phyloP scores from a whole-genome alignment of 306 rosid genomes.

The Fragaria iinumae region DNA sequence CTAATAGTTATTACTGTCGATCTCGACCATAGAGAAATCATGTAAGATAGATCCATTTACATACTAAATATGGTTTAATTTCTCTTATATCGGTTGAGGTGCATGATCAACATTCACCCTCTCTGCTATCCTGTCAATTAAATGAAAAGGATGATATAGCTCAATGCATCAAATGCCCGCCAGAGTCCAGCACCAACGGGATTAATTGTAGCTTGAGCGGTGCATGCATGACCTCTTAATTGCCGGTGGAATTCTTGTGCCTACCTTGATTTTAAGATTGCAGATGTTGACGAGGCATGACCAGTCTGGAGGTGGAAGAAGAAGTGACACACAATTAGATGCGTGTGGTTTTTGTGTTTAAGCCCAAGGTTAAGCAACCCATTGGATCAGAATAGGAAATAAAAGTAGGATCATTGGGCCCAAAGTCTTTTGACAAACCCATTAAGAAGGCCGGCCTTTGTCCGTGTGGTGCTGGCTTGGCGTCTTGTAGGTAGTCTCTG shows the following conservation, averaged over 20 bases:
- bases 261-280: neutral
- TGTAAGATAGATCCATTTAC: neutral
- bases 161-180: neutral
- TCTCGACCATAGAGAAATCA: neutral
- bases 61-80: neutral
- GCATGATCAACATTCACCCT: constrained; percentile 17
- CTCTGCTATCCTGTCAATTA: constrained; percentile 11
- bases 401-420: neutral
- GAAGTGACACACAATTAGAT: no score
- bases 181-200: neutral
- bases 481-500: neutral
- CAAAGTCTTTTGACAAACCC: neutral
- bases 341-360: no score
- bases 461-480: constrained; percentile 1
- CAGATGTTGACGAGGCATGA: neutral
- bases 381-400: no score
- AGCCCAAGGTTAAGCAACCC: no score
- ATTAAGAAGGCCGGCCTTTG: neutral
- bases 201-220: neutral
- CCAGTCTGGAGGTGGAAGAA: neutral
- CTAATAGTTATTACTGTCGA: neutral
- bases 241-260: neutral
- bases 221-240: neutral
- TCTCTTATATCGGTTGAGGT: neutral
- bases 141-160: neutral